These are phyloP conservation scores for Mortierella sp. DNA, from an alignment of 371 early-diverging fungal genomes.

Conservation along the genomic window DNA sequence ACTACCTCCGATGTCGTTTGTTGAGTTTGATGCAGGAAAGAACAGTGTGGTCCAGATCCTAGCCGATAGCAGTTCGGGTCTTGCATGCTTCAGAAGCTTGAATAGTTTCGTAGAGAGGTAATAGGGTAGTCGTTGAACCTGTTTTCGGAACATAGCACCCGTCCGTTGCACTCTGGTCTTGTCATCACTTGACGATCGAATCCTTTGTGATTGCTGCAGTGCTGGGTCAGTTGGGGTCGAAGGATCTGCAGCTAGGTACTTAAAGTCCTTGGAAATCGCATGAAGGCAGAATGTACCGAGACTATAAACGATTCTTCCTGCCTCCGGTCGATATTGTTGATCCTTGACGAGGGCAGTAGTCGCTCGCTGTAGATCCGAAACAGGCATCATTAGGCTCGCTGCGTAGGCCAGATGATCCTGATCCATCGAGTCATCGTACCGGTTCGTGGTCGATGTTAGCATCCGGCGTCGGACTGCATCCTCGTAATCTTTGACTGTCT, in stretches of 20 bases:
- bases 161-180: background rate
- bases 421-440: conserved; percentile 29
- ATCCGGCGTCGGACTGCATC: conserved; percentile 37
- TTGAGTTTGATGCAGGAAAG: conserved; percentile 4
- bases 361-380: conserved; percentile 3
- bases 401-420: conserved; percentile 25
- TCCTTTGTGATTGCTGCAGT: background rate
- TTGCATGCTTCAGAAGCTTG: conserved; percentile 20
- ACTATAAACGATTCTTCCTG: conserved; percentile 11
- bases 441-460: conserved; percentile 22
- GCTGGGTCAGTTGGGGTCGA: background rate
- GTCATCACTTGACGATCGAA: background rate
- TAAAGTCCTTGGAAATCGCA: conserved; percentile 29
- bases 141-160: conserved; percentile 11
- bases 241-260: conserved; percentile 21
- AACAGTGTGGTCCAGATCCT: conserved; percentile 41
- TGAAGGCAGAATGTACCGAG: conserved; percentile 30
- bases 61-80: conserved; percentile 32
- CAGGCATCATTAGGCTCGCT: conserved; percentile 28
- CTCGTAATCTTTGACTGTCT: conserved; percentile 27
- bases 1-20: background rate
- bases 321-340: background rate
- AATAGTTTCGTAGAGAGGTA: conserved; percentile 33
- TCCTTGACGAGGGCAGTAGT: background rate
- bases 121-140: conserved; percentile 20